Evolutionary conservation across 2,329 filamentous ascomycete genomes (phyloP).

Genomic region (Coniochaeta prunicola): DNA sequence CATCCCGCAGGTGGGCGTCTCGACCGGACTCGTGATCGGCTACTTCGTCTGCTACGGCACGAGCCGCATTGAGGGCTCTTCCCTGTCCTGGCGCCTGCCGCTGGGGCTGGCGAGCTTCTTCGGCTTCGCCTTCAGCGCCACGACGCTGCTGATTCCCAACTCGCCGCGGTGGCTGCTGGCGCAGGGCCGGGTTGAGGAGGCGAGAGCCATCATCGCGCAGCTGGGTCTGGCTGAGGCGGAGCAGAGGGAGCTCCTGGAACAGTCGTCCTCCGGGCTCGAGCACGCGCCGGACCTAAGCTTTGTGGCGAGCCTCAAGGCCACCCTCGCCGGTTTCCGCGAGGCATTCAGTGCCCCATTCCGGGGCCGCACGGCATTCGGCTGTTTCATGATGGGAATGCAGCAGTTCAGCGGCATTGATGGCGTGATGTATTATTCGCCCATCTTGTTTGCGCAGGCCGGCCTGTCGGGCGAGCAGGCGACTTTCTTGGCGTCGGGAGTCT

Average conservation of each 20-base stretch:
- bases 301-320: not conserved
- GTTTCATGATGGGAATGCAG: constrained; percentile 52
- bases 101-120: constrained; percentile 31
- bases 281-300: constrained; percentile 16
- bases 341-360: constrained; percentile 30
- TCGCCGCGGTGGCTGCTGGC: constrained; percentile 51
- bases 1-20: constrained; percentile 45
- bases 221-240: constrained; percentile 13
- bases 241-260: constrained; percentile 28
- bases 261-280: constrained; percentile 14
- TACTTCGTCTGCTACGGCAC: constrained; percentile 57
- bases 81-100: constrained; percentile 49
- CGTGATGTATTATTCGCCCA: constrained; percentile 53
- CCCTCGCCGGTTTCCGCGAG: constrained; percentile 4
- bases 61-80: constrained; percentile 24
- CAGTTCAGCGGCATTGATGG: constrained; percentile 56
- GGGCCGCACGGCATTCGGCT: constrained; percentile 39
- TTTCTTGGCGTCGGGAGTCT: constrained; percentile 52
- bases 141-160: constrained; percentile 28
- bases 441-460: constrained; percentile 53
- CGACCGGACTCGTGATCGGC: constrained; percentile 42
- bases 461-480: constrained; percentile 42
- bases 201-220: constrained; percentile 17
- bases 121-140: constrained; percentile 21
- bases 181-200: constrained; percentile 33